A percentile compares a stretch with the other conserved stretches of the same genome.
phyloP scores from a whole-genome alignment of 2,329 filamentous ascomycete genomes.

The Sporothrix mexicana region DNA sequence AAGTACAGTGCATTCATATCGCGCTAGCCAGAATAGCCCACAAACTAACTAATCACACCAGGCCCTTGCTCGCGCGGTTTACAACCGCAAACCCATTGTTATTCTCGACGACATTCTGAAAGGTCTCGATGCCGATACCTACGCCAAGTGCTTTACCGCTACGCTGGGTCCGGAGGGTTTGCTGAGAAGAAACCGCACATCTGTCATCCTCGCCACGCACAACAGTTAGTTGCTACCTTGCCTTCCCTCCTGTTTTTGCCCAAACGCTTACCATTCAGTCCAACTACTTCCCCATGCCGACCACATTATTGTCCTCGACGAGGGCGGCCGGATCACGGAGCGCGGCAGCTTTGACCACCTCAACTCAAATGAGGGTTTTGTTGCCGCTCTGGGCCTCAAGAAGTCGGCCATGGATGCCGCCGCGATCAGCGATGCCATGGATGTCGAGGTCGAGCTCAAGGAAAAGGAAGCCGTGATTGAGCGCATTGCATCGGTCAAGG shows the following conservation, averaged over 20 bases:
- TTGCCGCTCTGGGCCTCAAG: conserved; percentile 33
- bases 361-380: conserved; percentile 38
- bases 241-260: too few relatives aligned
- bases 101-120: conserved; percentile 37
- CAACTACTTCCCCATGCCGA: conserved; percentile 33
- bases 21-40: background rate
- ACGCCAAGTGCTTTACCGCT: conserved; percentile 31
- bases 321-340: conserved; percentile 34
- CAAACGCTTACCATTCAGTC: conserved; percentile 7
- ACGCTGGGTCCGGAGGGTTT: conserved; percentile 33
- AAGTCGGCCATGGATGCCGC: conserved; percentile 35
- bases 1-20: background rate
- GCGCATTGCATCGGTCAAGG: conserved; percentile 30
- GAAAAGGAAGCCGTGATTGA: conserved; percentile 34
- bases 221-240: conserved; percentile 27
- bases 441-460: conserved; percentile 30
- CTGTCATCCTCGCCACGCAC: conserved; percentile 34
- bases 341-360: conserved; percentile 35
- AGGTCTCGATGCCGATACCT: conserved; percentile 34
- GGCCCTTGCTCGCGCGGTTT: conserved; percentile 56
- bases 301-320: conserved; percentile 34
- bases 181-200: conserved; percentile 28
- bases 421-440: conserved; percentile 26
- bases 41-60: conserved; percentile 34
- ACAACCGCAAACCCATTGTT: conserved; percentile 40